Base-by-base conservation (phyloP, 192 early-diverging fungal species). In the Coemansia sp. region DNA sequence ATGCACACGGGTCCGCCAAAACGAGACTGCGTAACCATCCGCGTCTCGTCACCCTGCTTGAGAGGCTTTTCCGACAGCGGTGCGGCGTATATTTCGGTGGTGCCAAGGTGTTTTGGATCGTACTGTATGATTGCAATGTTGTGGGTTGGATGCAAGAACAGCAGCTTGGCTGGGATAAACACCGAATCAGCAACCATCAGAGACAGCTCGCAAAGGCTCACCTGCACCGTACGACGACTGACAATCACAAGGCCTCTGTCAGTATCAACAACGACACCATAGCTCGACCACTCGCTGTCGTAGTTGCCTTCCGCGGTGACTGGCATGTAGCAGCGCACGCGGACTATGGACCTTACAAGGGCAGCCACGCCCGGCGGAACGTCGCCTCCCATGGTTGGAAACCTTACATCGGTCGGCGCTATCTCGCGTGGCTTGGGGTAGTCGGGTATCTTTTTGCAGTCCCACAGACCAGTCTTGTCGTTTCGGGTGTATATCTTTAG, bases 51-150 rank as follows among this genome's bases (percentile, higher is more conserved):
- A 12, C 94, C 92, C 64, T 94, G 91, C 7, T 68, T 83, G 2
- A 93, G 69, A 7, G 77, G 71, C 39, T 73, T 79, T 37, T 72
- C 56, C 41, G 88, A 93, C 42, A 95, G 77, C 23, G 79, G 76
- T 5, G 88, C 84, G 5, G 87, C 70, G 39, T 76, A 67, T 11
- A 96, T 87, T 15, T 94, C 90, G 9, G 92, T 94, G 9, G 87
- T 72, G 18, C 91, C 94, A 59, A 96, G 70, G 8, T 91, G 78
- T 12, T 61, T 67, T 23, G 92, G 85, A 56, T 98, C 90, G 69
- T 94, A 98, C 40, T 87, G 87, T 11, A 98, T 40, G 41, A 98
- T 85, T 2, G 90, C 89, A 84, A 92, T 92, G 84, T 95, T 97
- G 69, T 95, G 91, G 1, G 89, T 89, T 1, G 95, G 96, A 62